Evolutionary conservation across 768 basidiomycete genomes (phyloP), one percentile per base, ranked within the genome.

Genomic region (Tulasnella sp.): DNA sequence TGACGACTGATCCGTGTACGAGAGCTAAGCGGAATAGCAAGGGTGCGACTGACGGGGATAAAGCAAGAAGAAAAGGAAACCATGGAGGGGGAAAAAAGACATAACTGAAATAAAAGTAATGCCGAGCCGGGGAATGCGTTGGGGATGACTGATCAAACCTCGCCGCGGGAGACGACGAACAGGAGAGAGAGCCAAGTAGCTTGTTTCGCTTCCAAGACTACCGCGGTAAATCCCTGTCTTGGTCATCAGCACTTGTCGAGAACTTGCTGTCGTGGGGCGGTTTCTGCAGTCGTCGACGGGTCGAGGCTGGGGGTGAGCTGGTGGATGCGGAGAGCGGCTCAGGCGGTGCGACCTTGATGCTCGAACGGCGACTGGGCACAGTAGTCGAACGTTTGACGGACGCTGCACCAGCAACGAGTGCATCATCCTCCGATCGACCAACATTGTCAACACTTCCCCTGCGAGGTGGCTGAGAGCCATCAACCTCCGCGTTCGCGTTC

Each of bases 351-450:
- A 58, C 37, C 54, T 67, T 58, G 8, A 64, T 5, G 58, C 58
- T 64, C 58, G 49, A 54, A 36, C 54, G 42, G 9, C 73, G 45
- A 38, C 73, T 74, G 29, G 73, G 73, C 19, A 74, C 52, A 14
- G 73, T 74, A 17, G 73, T 74, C 54, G 73, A 74, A 25, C 73
- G 73, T 29, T 58, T 74, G 25, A 74, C 73, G 29, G 73, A 74
- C 1, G 73, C 73, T 25, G 25, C 73, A 58, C 73, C 73, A 1
- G 54, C 73, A 58, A 19, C 73, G 39, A 74, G 29, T 29, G 73
- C 25, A 31, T 74, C 49, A 34, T 74, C 73, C 39, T 58, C 52
- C 34, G 73, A 74, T 31, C 36, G 25, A 31, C 52, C 19, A 36
- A 74, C 52, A 29, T 25, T 29, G n/a, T 70, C 37, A 14, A 70